phyloP scores from a whole-genome alignment of 257 asterid genomes.

The Verbena officinalis region DNA sequence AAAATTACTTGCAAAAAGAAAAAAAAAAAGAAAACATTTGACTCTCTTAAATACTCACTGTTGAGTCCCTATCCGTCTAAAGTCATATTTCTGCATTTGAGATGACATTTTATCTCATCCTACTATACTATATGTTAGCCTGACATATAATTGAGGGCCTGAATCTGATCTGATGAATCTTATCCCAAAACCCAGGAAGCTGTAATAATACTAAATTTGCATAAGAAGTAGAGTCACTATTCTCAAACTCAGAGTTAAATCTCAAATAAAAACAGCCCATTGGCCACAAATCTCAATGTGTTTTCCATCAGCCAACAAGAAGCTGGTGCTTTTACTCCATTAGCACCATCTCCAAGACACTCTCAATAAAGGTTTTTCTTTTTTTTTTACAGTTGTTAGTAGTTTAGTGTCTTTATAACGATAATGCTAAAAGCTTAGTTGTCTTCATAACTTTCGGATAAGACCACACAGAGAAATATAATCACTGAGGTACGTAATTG shows the following conservation, averaged over 20 bases:
- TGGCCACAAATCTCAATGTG: conserved; percentile 56
- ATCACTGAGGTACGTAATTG: background rate
- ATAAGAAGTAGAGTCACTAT: conserved; percentile 26
- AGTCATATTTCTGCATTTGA: conserved; percentile 31
- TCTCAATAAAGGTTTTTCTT: conserved; percentile 26
- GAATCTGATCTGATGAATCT: background rate
- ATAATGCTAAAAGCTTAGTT: conserved; percentile 39
- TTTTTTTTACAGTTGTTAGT: background rate
- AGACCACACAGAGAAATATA: conserved; percentile 12
- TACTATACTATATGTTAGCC: too few relatives aligned
- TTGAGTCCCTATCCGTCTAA: conserved; percentile 41
- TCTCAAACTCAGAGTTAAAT: conserved; percentile 21
- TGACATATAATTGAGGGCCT: conserved; percentile 38
- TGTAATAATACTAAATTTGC: background rate
- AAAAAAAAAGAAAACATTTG: too few relatives aligned
- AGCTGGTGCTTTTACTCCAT: conserved; percentile 42
- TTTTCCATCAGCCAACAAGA: conserved; percentile 35
- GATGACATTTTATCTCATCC: conserved; percentile 35
- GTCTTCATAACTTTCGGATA: conserved; percentile 44
- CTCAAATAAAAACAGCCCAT: background rate
- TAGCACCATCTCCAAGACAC: conserved; percentile 43
- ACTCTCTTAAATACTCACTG: conserved; percentile 28
- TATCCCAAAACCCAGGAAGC: conserved; percentile 41
- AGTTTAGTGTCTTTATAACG: conserved; percentile 8
- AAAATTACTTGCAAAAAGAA: background rate